phyloP scores from a whole-genome alignment of 1,284 basidiomycete genomes.

The Ceratobasidium sp. region DNA sequence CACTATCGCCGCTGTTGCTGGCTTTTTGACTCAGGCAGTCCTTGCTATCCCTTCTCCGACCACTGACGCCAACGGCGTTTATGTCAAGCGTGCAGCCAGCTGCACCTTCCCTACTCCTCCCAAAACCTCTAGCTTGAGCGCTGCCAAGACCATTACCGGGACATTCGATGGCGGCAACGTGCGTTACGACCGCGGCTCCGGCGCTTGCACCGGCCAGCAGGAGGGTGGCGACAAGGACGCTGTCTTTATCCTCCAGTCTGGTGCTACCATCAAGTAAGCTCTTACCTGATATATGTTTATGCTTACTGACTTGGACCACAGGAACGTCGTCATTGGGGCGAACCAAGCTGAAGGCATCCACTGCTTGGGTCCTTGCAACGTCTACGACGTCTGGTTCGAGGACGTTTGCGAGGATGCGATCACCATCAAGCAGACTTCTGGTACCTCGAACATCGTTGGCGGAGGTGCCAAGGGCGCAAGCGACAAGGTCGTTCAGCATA shows the following conservation, averaged over 20 bases:
- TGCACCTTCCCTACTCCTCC: conserved; percentile 53
- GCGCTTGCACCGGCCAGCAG: conserved; percentile 35
- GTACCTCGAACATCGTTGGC: conserved; percentile 32
- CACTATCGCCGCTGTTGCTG: conserved; percentile 4
- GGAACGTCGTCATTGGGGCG: conserved; percentile 52
- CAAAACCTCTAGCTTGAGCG: conserved; percentile 50
- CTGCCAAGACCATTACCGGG: conserved; percentile 51
- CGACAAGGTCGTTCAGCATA: conserved; percentile 40
- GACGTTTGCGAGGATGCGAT: conserved; percentile 53
- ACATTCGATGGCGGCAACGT: conserved; percentile 47
- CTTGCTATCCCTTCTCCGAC: conserved; percentile 31
- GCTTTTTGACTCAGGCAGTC: conserved; percentile 21
- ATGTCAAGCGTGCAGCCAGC: conserved; percentile 39
- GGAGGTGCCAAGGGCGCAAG: conserved; percentile 35
- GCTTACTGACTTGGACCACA: background rate
- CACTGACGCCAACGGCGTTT: background rate
- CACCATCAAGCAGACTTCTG: conserved; percentile 36
- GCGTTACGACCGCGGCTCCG: conserved; percentile 30
- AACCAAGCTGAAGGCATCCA: conserved; percentile 55
- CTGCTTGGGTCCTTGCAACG: conserved; percentile 54
- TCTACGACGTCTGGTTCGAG: too few relatives aligned
- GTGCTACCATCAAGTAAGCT: conserved; percentile 48
- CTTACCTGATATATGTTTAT: too few relatives aligned
- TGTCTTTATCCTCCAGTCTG: conserved; percentile 46
- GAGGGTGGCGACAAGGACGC: conserved; percentile 38